Evolutionary conservation across 306 rosid species (phyloP), one percentile per base, ranked within the genome.

Genomic region (Prunus davidiana): DNA sequence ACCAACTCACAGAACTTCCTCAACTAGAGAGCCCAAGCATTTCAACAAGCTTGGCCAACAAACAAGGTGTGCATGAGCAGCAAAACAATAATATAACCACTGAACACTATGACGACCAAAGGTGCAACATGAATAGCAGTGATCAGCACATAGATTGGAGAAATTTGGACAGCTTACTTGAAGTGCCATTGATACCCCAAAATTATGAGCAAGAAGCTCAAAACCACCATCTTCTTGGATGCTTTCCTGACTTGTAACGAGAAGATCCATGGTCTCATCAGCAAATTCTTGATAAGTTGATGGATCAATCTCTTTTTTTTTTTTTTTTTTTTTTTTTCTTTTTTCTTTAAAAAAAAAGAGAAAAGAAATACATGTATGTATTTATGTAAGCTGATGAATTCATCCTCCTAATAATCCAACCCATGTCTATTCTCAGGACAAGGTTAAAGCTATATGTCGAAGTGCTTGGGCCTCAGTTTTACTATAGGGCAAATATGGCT

Each of bases 131-230:
- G 50, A 75, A 19, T 46, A 78, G 54, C 57, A 80, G 58, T 62
- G 47, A 67, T 16, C 83, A 75, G 8, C 82, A 72, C n/a, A 76
- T 88, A 11, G 90, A 89, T 64, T 89, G 97, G 97, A 84, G 76
- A 81, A 84, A 84, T 69, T 80, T 91, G 82, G 96, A 91, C 66
- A 77, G 55, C 65, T 84, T 91, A 67, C 84, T 91, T 20, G 76
- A 79, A 52, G 84, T 65, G 62, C 82, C 76, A 28, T 60, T 60
- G 38, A 62, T 82, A 6, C 78, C 84, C 3, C 84, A 80, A 60
- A 72, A 49, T 64, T 85, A 82, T 60, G 81, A 67, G 47, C 78
- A 72, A 69, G 45, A 64, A 20, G 43, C 79, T 61, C 79, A 64
- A 55, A 82, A 73, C 71, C 81, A 81, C 69, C 86, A 83, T 79